phyloP scores from a whole-genome alignment of 2,329 filamentous ascomycete species.

The Ceratocystis cubensis region DNA sequence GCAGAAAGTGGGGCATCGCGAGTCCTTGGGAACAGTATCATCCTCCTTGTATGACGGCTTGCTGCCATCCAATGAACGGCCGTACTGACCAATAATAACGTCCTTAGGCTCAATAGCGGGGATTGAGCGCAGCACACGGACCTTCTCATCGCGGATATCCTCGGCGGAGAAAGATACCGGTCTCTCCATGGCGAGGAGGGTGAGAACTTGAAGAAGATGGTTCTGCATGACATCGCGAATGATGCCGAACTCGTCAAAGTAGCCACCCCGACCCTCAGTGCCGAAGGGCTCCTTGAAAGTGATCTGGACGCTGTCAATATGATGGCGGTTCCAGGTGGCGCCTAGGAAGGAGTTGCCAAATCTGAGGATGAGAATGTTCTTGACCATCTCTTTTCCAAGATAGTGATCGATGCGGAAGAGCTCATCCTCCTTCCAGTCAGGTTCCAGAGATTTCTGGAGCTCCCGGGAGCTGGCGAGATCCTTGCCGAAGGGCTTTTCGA shows the following conservation, averaged over 20 bases:
- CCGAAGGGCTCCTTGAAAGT: slow-evolving; percentile 99
- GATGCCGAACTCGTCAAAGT: slow-evolving; percentile 99
- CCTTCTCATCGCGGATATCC: slow-evolving; percentile 97
- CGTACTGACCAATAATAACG: slow-evolving; percentile 98
- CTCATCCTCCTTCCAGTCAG: slow-evolving; percentile 98
- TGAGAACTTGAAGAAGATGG: slow-evolving; percentile 91
- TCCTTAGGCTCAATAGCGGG: slow-evolving; percentile 96
- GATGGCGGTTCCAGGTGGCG: slow-evolving; percentile 96
- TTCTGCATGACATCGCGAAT: slow-evolving; percentile 99
- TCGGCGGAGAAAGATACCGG: slow-evolving; percentile 97
- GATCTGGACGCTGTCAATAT: slow-evolving; percentile 99
- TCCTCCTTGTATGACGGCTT: slow-evolving; percentile 99
- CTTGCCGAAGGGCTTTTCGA: slow-evolving; percentile 99
- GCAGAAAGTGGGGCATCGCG: slow-evolving; percentile 94
- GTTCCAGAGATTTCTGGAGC: slow-evolving; percentile 85
- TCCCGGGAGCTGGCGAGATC: slow-evolving; percentile 88
- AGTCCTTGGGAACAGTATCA: slow-evolving; percentile 93
- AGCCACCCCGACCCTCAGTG: slow-evolving; percentile 92
- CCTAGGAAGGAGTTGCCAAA: slow-evolving; percentile 99
- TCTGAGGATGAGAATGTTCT: slow-evolving; percentile 95
- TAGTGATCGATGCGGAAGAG: slow-evolving; percentile 99
- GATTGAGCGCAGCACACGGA: slow-evolving; percentile 87
- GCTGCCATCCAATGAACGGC: slow-evolving; percentile 85
- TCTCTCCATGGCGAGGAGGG: slow-evolving; percentile 92
- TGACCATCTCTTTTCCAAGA: slow-evolving; percentile 99